Evolutionary conservation across 257 asterid genomes (phyloP).

Genomic region (Catharanthus roseus): DNA sequence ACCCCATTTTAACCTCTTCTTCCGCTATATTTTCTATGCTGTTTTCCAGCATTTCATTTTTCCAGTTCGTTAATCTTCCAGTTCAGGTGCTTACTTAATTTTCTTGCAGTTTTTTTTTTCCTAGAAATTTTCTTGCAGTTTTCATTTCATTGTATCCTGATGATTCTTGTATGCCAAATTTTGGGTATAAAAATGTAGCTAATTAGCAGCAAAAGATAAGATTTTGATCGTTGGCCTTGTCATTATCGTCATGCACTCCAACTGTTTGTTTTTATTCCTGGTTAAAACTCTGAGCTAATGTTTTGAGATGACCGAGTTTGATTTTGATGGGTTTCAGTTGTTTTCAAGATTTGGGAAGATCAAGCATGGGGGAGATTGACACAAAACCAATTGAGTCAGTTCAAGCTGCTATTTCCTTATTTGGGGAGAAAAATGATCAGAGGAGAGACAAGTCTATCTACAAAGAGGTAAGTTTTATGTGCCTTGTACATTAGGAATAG

Average conservation of each 20-base stretch:
- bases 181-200: not conserved
- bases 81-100: not conserved
- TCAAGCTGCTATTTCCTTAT: conserved; percentile 56
- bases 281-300: not conserved
- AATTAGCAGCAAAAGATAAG: not conserved
- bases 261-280: not conserved
- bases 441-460: conserved; percentile 22
- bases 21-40: not conserved
- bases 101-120: not conserved
- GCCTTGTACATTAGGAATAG: not conserved
- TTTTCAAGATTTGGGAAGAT: conserved; percentile 5
- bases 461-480: conserved; percentile 31
- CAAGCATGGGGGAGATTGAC: conserved; percentile 60
- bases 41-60: not conserved
- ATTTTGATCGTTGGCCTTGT: not conserved
- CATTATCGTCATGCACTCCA: not conserved
- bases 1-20: not conserved
- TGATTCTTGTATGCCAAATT: not conserved
- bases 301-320: not conserved
- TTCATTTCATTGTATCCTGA: too few relatives aligned
- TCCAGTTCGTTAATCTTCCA: not conserved
- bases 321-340: not conserved
- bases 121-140: not conserved
- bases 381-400: conserved; percentile 55
- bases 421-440: conserved; percentile 38